Evolutionary conservation across 495 filamentous ascomycete genomes (phyloP), one percentile per base, ranked within the genome.

Genomic region (Hypoxylon intermedium): DNA sequence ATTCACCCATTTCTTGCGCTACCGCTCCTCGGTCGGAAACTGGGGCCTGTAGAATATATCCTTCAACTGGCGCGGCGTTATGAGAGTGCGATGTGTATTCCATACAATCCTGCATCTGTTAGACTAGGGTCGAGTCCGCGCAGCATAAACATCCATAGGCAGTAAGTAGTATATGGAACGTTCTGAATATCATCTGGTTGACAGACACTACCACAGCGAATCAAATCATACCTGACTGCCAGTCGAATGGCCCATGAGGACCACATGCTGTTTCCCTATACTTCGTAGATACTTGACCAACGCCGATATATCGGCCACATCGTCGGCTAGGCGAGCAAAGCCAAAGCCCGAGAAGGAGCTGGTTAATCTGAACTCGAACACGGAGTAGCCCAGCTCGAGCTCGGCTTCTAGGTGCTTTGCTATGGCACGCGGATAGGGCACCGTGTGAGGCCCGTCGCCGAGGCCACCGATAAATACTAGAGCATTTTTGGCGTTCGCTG

Each of bases 381-480:
- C 67, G 3, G 75, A 68, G 43, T 70, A 79, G 40, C 51, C 37
- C 15, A 66, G 37, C 26, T 34, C 38, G 0, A 28, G 16, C 2
- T 84, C 85, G 9, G 79, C 77, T 13, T 89, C 79, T 5, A 89
- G 73, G 13, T 82, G 74, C 51, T 85, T 80, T 49, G 85, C 85
- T 18, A 97, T 64, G 2, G 78, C 75, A 77, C 88, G 93, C 12
- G 79, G 77, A 31, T 84, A 75, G 16, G 86, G 84, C 0, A 93
- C 79, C 0, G 88, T 90, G 53, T 85, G 79, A 38, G 92, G 81
- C 15, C 89, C 90, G 75, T 96, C 92, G 42, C 84, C 87, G 37
- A 98, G 83, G 16, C 94, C 93, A 58, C 87, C 88, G 47, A 97
- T 80, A 75, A 94, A 96, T 63, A 98, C 75, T 20, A 97, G 76